Evolutionary conservation across 2,329 filamentous ascomycete species (phyloP).

Genomic region (Trichophyton benhamiae): DNA sequence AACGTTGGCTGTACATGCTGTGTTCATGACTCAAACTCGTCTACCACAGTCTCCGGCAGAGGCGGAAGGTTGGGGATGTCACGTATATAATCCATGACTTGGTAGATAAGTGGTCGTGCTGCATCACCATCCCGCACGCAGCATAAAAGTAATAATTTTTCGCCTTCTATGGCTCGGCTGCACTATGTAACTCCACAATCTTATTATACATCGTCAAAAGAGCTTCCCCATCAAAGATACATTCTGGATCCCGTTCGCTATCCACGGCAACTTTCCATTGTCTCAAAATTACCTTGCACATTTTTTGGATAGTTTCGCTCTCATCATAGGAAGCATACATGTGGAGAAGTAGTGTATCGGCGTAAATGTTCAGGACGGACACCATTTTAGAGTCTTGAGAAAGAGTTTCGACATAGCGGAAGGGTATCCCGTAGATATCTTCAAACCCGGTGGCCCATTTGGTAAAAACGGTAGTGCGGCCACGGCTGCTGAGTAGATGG

Average conservation of each 20-base stretch:
- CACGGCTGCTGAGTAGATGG: not conserved
- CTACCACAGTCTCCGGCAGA: slow-evolving; percentile 23
- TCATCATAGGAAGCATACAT: not conserved
- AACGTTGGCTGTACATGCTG: not conserved
- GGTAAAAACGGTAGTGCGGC: not conserved
- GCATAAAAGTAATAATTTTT: too few species aligned
- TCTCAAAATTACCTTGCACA: not conserved
- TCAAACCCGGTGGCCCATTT: not conserved
- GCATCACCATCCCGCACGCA: not conserved
- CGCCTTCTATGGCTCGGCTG: not conserved
- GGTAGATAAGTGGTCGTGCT: not conserved
- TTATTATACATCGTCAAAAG: not conserved
- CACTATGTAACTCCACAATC: not conserved
- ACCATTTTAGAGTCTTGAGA: not conserved
- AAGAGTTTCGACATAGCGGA: not conserved
- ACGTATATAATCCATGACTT: not conserved
- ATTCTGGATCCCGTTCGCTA: not conserved
- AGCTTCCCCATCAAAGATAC: not conserved
- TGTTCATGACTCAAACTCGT: too few species aligned
- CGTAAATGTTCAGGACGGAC: not conserved
- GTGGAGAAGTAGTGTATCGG: not conserved
- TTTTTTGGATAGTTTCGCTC: not conserved
- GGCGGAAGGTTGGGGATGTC: slow-evolving; percentile 22
- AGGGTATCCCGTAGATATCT: not conserved
- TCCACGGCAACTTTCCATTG: not conserved